Evolutionary conservation across 768 basidiomycete species (phyloP).

Genomic region (Mycena crocata): DNA sequence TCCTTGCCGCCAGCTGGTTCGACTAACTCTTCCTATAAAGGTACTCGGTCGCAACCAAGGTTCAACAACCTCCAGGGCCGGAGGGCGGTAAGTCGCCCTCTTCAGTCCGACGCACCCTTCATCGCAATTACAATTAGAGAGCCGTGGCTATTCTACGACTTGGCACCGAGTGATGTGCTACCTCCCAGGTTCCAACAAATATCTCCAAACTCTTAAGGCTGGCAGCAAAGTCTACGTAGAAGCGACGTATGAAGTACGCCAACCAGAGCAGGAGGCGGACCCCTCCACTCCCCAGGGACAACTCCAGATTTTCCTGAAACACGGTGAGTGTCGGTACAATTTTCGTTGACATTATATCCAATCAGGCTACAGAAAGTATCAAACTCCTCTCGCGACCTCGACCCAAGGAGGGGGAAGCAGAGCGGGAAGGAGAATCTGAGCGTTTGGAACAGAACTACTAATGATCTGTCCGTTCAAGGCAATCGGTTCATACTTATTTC

Average conservation of each 20-base stretch:
- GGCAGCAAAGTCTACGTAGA: slow-evolving; percentile 87
- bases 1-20: background rate
- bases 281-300: slow-evolving; percentile 76
- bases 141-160: slow-evolving; percentile 60
- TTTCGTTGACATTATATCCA: slow-evolving; percentile 13
- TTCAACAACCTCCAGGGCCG: slow-evolving; percentile 66
- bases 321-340: slow-evolving; percentile 61
- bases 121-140: slow-evolving; percentile 19
- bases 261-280: slow-evolving; percentile 75
- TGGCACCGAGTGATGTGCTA: slow-evolving; percentile 87
- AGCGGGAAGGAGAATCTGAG: no score
- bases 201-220: slow-evolving; percentile 72
- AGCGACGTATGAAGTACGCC: slow-evolving; percentile 79
- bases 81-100: slow-evolving; percentile 66
- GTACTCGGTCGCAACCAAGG: slow-evolving; percentile 82
- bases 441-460: slow-evolving; percentile 14
- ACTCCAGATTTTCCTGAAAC: slow-evolving; percentile 84
- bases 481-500: slow-evolving; percentile 1
- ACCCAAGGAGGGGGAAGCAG: slow-evolving; percentile 3
- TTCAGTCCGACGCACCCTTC: background rate
- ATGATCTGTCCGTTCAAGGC: slow-evolving; percentile 36
- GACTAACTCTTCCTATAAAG: slow-evolving; percentile 50
- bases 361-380: slow-evolving; percentile 59
- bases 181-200: slow-evolving; percentile 67
- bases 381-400: slow-evolving; percentile 52